Base-by-base conservation (phyloP, 352 stramenopile species). In the Aphanomyces astaci region DNA sequence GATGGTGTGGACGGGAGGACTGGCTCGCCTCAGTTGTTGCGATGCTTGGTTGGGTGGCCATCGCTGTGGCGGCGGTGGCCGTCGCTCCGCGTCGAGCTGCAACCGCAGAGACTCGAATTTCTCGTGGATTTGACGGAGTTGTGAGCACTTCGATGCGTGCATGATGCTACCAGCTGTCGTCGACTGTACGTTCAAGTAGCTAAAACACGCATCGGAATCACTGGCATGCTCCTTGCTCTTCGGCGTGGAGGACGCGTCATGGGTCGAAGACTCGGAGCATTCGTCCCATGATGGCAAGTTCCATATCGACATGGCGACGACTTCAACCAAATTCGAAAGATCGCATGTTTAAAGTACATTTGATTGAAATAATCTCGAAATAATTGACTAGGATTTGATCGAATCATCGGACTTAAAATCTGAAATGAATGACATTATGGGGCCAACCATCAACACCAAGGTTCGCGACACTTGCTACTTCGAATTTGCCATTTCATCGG, bases 281-380 rank as follows among this genome's bases (percentile, higher is more conserved):
- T 65, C 39, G 5, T 65, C 56, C 56, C 56, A 65, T 19, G 56
- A n/a, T 36, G 56, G 56, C 36, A 65, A 32, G 17, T 22, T 48
- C 54, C 54, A 63, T 28, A 24, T n/a, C 53, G 36, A 15, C 36
- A 43, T 43, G 36, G 7, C 36, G 15, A 15, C 36, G 36, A 43
- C 36, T 7, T 43, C 36, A 43, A 43, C 36, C 7, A 43, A 43
- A 43, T 43, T 15, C 15, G 7, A 15, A 15, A 15, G 36, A 15
- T 43, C 36, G 36, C n/a, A n/a, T n/a, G n/a, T n/a, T n/a, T n/a
- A n/a, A n/a, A n/a, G n/a, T n/a, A n/a, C n/a, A n/a, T n/a, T n/a
- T n/a, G n/a, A n/a, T n/a, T n/a, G n/a, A n/a, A n/a, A n/a, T n/a
- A n/a, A n/a, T n/a, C n/a, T n/a, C n/a, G n/a, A n/a, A n/a, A n/a